These are phyloP conservation scores for Ceratocystis huliohia DNA, from an alignment of 2,329 filamentous ascomycete species.

Conservation along the genomic window DNA sequence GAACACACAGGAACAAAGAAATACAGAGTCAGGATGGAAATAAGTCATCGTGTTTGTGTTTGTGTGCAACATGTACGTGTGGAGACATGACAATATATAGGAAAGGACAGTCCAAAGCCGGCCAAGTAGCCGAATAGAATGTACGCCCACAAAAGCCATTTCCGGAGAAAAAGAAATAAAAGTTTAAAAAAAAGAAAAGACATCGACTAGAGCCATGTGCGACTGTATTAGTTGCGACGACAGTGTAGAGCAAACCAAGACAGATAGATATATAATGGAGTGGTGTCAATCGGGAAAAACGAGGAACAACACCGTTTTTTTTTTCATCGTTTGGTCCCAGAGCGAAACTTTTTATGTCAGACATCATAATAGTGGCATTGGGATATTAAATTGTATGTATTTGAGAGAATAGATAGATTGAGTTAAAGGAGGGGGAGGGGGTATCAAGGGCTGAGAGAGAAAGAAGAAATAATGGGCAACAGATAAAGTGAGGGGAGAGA, in stretches of 20 bases:
- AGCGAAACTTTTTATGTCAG: too few relatives aligned
- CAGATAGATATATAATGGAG: not conserved
- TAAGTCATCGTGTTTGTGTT: too few relatives aligned
- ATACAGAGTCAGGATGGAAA: too few relatives aligned
- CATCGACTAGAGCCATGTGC: not conserved
- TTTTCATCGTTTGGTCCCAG: too few relatives aligned
- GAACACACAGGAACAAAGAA: too few relatives aligned
- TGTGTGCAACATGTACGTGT: too few relatives aligned
- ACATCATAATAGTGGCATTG: too few relatives aligned
- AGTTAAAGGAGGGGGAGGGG: not conserved
- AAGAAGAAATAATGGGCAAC: not conserved
- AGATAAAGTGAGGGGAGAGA: not conserved
- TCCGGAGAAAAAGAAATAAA: constrained; percentile 9
- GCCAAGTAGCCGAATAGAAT: too few relatives aligned
- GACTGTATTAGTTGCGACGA: not conserved
- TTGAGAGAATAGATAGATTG: not conserved
- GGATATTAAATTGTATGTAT: constrained; percentile 1
- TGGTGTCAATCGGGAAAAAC: not conserved
- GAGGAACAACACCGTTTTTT: not conserved
- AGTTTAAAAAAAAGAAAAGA: not conserved
- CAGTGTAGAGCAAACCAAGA: not conserved
- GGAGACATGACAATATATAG: too few relatives aligned
- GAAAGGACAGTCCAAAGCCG: too few relatives aligned
- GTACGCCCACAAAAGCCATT: too few relatives aligned
- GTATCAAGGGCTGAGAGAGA: constrained; percentile 5